Evolutionary conservation across 192 early-diverging fungal species (phyloP).

Genomic region (Coemansia sp.): DNA sequence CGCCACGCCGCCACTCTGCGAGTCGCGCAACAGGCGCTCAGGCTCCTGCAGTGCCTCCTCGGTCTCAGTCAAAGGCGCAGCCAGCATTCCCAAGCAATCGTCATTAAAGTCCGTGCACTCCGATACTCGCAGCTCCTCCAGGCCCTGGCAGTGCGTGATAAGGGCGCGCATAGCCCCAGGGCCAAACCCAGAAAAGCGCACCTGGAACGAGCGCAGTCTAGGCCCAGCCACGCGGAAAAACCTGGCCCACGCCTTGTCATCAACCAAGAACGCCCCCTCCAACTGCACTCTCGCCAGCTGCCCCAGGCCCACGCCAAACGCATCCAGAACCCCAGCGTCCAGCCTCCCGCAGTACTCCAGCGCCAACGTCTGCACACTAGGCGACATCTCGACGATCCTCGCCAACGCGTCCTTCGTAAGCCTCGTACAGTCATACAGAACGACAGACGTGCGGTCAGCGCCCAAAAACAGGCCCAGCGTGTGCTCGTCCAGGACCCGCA

Average conservation of each 20-base stretch:
- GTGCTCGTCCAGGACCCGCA: slow-evolving; percentile 65
- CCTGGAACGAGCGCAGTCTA: slow-evolving; percentile 60
- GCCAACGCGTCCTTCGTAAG: slow-evolving; percentile 59
- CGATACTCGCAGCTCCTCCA: slow-evolving; percentile 65
- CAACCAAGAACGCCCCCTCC: slow-evolving; percentile 73
- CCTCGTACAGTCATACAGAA: slow-evolving; percentile 81
- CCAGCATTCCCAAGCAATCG: slow-evolving; percentile 50
- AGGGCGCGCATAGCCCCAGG: slow-evolving; percentile 58
- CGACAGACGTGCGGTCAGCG: slow-evolving; percentile 58
- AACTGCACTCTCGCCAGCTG: slow-evolving; percentile 63
- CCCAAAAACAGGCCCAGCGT: slow-evolving; percentile 76
- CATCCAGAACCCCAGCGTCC: slow-evolving; percentile 52
- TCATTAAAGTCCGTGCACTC: slow-evolving; percentile 64
- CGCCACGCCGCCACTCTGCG: neutral
- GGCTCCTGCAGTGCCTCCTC: slow-evolving; percentile 40
- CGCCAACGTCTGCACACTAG: slow-evolving; percentile 62
- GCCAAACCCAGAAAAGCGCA: slow-evolving; percentile 65
- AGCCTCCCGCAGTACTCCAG: slow-evolving; percentile 78
- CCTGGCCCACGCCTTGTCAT: slow-evolving; percentile 59
- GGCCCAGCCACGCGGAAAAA: slow-evolving; percentile 62
- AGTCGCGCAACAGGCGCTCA: slow-evolving; percentile 25
- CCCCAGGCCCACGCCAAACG: slow-evolving; percentile 42
- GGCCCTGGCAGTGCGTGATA: slow-evolving; percentile 58
- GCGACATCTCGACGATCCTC: slow-evolving; percentile 68
- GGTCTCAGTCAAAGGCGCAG: slow-evolving; percentile 36